A percentile compares a stretch with the other conserved stretches of the same genome.
Evolutionary conservation across 805 yeast species (phyloP).

Genomic region (Yamadazyma laniorum): DNA sequence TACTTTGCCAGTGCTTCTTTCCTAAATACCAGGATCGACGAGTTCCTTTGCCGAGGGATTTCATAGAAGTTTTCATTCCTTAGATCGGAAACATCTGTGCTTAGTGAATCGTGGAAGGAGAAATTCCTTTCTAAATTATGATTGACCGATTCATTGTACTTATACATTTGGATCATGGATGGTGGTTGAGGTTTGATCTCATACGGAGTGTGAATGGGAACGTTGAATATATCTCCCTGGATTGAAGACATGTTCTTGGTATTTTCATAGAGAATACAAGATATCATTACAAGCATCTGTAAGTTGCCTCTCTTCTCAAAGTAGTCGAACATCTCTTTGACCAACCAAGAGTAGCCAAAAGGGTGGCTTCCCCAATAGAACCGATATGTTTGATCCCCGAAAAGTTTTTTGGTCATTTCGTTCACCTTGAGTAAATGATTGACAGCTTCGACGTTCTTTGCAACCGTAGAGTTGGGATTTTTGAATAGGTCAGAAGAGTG

Average conservation of each 20-base stretch:
- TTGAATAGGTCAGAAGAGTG: slow-evolving; percentile 4
- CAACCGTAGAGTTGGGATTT: slow-evolving; percentile 10
- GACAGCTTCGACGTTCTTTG: slow-evolving; percentile 13
- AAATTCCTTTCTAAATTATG: slow-evolving; percentile 2
- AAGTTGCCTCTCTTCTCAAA: slow-evolving; percentile 65
- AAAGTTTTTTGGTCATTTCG: slow-evolving; percentile 12
- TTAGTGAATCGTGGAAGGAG: slow-evolving; percentile 8
- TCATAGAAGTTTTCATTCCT: background rate
- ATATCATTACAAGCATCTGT: slow-evolving; percentile 88
- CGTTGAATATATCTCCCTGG: slow-evolving; percentile 21
- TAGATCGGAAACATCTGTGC: slow-evolving; percentile 9
- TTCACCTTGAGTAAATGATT: slow-evolving; percentile 10
- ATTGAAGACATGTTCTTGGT: slow-evolving; percentile 18
- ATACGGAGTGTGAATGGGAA: slow-evolving; percentile 51
- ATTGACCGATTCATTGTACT: slow-evolving; percentile 7
- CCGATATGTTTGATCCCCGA: slow-evolving; percentile 18
- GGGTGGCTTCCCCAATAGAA: slow-evolving; percentile 83
- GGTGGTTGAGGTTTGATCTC: slow-evolving; percentile 16
- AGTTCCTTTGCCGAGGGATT: slow-evolving; percentile 5
- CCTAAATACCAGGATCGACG: slow-evolving; percentile 8
- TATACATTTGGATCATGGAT: slow-evolving; percentile 16
- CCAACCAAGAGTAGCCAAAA: slow-evolving; percentile 66
- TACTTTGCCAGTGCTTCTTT: slow-evolving; percentile 1
- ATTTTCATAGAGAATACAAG: slow-evolving; percentile 64
- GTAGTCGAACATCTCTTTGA: slow-evolving; percentile 57